Evolutionary conservation across 108 stramenopile species (phyloP).

Genomic region (Discostella stelligeroides): DNA sequence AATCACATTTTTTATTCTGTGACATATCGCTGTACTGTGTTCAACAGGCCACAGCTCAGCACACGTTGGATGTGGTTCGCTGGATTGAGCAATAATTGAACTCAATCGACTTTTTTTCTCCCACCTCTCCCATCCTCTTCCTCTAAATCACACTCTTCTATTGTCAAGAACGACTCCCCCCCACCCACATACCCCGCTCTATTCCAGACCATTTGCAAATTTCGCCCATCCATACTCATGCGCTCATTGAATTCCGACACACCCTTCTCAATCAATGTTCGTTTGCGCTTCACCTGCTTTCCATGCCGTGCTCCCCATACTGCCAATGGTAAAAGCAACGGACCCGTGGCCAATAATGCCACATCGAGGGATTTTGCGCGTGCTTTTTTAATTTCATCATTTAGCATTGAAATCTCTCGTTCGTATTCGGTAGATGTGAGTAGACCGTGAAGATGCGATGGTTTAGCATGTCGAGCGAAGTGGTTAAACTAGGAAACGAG

Average conservation of each 20-base stretch:
- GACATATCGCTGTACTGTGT: no score
- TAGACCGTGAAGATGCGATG: slow-evolving; percentile 51
- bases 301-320: slow-evolving; percentile 73
- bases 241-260: slow-evolving; percentile 70
- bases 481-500: slow-evolving; percentile 52
- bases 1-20: no score
- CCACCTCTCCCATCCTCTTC: slow-evolving; percentile 1
- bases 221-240: slow-evolving; percentile 35
- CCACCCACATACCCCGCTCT: slow-evolving; percentile 12
- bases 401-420: slow-evolving; percentile 51
- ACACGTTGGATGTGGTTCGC: no score
- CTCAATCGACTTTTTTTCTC: slow-evolving; percentile 36
- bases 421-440: slow-evolving; percentile 64
- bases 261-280: slow-evolving; percentile 49
- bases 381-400: slow-evolving; percentile 55
- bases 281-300: slow-evolving; percentile 54
- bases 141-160: slow-evolving; percentile 32
- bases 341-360: slow-evolving; percentile 59
- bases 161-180: slow-evolving; percentile 44
- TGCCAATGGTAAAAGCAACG: slow-evolving; percentile 65
- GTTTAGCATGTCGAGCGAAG: slow-evolving; percentile 26
- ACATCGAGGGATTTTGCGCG: slow-evolving; percentile 56
- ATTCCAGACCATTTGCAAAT: slow-evolving; percentile 48
- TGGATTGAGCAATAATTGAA: no score
- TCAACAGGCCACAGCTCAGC: no score